These are phyloP conservation scores for Daldinia loculata DNA, from an alignment of 495 filamentous ascomycete species.

Conservation along the genomic window DNA sequence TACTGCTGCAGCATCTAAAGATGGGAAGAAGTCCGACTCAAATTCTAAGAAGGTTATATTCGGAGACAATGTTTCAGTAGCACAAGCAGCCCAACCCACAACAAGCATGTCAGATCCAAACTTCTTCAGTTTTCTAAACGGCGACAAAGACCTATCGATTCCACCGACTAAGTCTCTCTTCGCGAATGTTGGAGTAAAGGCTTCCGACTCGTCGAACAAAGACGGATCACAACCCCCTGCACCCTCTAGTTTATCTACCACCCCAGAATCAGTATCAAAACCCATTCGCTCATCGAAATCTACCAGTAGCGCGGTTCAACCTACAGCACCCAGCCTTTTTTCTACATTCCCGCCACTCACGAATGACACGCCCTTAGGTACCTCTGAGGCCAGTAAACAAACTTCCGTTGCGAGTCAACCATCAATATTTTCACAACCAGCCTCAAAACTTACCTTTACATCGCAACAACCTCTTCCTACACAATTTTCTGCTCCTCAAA, in stretches of 20 bases:
- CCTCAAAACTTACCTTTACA: neutral
- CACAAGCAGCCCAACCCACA: neutral
- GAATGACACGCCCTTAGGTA: neutral
- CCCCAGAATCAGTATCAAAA: neutral
- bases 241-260: neutral
- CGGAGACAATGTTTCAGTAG: neutral
- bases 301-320: slow-evolving; percentile 1
- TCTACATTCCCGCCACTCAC: neutral
- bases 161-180: neutral
- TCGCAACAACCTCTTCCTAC: neutral
- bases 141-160: slow-evolving; percentile 12
- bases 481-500: neutral
- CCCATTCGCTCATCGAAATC: neutral
- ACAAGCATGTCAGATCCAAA: neutral
- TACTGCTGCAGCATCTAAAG: neutral
- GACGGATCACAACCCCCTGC: slow-evolving; percentile 3
- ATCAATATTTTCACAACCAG: slow-evolving; percentile 1
- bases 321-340: neutral
- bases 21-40: neutral
- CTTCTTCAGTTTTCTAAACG: slow-evolving; percentile 5
- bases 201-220: slow-evolving; percentile 11
- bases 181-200: neutral
- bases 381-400: neutral
- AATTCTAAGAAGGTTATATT: slow-evolving; percentile 19
- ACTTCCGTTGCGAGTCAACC: neutral